phyloP scores from a whole-genome alignment of 2,329 filamentous ascomycete genomes.

The Hymenoscyphus linearis region DNA sequence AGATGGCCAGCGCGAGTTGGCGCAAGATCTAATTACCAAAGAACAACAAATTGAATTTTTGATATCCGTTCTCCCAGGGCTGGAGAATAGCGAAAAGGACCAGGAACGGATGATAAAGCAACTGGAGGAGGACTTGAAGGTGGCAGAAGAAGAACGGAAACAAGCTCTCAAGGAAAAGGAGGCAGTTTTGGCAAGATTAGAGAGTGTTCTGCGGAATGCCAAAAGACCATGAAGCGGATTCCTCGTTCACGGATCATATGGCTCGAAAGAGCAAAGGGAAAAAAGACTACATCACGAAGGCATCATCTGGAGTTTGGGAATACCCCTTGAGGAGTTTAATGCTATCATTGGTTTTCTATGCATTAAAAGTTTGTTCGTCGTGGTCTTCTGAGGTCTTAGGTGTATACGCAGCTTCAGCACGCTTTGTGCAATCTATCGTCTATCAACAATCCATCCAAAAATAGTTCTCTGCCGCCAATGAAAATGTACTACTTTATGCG shows the following conservation, averaged over 20 bases:
- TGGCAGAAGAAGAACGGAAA: conserved; percentile 56
- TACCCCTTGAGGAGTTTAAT: conserved; percentile 6
- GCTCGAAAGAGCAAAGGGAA: not conserved
- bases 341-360: not conserved
- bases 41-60: conserved; percentile 79
- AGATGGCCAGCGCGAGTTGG: conserved; percentile 65
- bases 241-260: not conserved
- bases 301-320: conserved; percentile 16
- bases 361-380: not conserved
- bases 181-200: conserved; percentile 53
- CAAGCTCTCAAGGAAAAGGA: conserved; percentile 61
- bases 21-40: conserved; percentile 70
- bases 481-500: not conserved
- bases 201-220: conserved; percentile 55
- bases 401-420: not conserved
- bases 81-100: conserved; percentile 72
- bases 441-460: not conserved
- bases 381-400: conserved; percentile 1
- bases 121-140: conserved; percentile 59
- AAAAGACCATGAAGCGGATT: conserved; percentile 45
- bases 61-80: conserved; percentile 68
- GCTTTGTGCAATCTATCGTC: not conserved
- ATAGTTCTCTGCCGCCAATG: not conserved
- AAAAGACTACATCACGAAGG: not conserved
- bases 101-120: conserved; percentile 64